Evolutionary conservation across 192 early-diverging fungal species (phyloP).

Genomic region (Funneliformis mosseae): DNA sequence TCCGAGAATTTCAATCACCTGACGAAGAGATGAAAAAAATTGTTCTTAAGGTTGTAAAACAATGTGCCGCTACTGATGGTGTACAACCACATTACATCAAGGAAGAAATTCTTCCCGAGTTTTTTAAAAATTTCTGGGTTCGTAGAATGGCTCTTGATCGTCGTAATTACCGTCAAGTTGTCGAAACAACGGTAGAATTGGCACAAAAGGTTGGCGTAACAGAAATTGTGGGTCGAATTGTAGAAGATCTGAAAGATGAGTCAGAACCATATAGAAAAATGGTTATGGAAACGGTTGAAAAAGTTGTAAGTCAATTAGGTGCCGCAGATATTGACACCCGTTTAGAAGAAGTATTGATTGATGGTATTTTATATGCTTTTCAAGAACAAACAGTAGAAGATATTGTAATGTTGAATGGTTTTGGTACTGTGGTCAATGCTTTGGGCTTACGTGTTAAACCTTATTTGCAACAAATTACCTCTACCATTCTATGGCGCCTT

Average conservation of each 20-base stretch:
- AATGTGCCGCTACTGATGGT: slow-evolving; percentile 93
- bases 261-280: slow-evolving; percentile 91
- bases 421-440: slow-evolving; percentile 92
- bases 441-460: slow-evolving; percentile 88
- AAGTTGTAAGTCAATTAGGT: slow-evolving; percentile 75
- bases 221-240: slow-evolving; percentile 84
- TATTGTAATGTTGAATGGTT: slow-evolving; percentile 90
- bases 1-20: slow-evolving; percentile 95
- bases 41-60: slow-evolving; percentile 95
- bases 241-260: slow-evolving; percentile 95
- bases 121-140: slow-evolving; percentile 97
- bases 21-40: slow-evolving; percentile 99
- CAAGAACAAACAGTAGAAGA: slow-evolving; percentile 98
- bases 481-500: slow-evolving; percentile 94
- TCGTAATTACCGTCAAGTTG: slow-evolving; percentile 88
- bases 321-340: slow-evolving; percentile 90
- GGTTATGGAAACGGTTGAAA: slow-evolving; percentile 96
- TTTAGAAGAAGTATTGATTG: slow-evolving; percentile 93
- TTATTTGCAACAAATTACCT: slow-evolving; percentile 92
- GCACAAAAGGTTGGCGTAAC: slow-evolving; percentile 92
- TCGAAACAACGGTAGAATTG: slow-evolving; percentile 96
- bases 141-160: slow-evolving; percentile 95
- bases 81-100: slow-evolving; percentile 85
- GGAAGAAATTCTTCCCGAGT: slow-evolving; percentile 90
- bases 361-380: slow-evolving; percentile 97